Base-by-base conservation (phyloP, 1,284 basidiomycete species). In the Ganoderma sinense region DNA sequence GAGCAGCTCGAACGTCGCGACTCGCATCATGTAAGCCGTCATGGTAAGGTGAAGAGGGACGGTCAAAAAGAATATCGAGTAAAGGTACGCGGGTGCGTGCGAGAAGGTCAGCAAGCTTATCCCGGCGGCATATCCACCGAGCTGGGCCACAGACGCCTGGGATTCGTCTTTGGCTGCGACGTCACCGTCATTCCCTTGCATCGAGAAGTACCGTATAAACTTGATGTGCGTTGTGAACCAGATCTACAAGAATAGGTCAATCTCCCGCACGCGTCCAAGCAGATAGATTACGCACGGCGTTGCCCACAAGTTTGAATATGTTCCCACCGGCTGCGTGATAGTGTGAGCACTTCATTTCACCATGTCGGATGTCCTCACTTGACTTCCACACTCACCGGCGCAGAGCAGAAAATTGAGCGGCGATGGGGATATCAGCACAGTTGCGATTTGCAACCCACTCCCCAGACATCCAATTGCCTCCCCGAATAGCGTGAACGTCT, bases 151-250 rank as follows among this genome's bases (percentile, higher is more conserved):
- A 14, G 79, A 80, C 14, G 77, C 74, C 67, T 80, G 79, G 10
- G 79, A 78, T 68, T 80, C 79, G 58, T 78, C 78, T 68, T 80
- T 80, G 3, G 79, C 79, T 5, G 79, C 79, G 59, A 80, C 79
- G 60, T 80, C 79, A 41, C 79, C 79, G 23, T 75, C 76, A 67
- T 80, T 80, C 39, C 79, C 77, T 61, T 79, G 76, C 65, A 69
- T 70, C 13, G 79, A 75, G 70, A 79, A 80, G 71, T 78, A 78
- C 53, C 79, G 79, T n/a, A 80, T 70, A 65, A 78, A 80, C 67
- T 80, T 80, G 76, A 80, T 80, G 66, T 80, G 79, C 6, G 78
- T 79, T 23, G 79, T 80, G 70, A 77, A 77, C 79, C 79, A 80
- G 36, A 78, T 75, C 78, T 79, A 62, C 39, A 40, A 62, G 10